Evolutionary conservation across 495 filamentous ascomycete species (phyloP).

Genomic region (Hamigera avellanea): DNA sequence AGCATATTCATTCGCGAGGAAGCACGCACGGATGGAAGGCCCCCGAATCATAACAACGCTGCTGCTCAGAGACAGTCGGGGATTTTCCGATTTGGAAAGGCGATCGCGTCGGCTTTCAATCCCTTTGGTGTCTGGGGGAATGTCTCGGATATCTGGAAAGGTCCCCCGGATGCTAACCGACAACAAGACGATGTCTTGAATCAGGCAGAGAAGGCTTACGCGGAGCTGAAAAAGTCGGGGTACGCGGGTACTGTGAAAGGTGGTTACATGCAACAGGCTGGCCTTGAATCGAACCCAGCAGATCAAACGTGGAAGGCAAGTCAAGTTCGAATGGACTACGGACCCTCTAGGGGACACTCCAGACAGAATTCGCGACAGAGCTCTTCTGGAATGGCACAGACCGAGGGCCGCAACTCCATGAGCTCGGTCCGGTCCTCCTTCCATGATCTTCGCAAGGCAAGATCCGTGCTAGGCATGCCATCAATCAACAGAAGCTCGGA

Average conservation of each 20-base stretch:
- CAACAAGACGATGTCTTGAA: slow-evolving; percentile 28
- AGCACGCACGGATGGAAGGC: slow-evolving; percentile 2
- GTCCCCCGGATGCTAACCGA: slow-evolving; percentile 3
- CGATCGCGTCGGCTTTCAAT: slow-evolving; percentile 42
- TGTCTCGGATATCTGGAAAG: slow-evolving; percentile 20
- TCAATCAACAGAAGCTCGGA: slow-evolving; percentile 21
- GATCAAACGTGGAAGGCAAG: slow-evolving; percentile 31
- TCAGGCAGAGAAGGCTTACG: slow-evolving; percentile 46
- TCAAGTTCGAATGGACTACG: slow-evolving; percentile 24
- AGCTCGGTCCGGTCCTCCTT: slow-evolving; percentile 25
- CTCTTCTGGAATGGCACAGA: no score
- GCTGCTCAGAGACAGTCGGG: slow-evolving; percentile 23
- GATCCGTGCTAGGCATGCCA: slow-evolving; percentile 19
- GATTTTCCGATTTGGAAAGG: slow-evolving; percentile 50
- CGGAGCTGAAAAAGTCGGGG: slow-evolving; percentile 47
- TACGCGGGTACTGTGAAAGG: slow-evolving; percentile 38
- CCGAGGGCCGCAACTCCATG: neutral
- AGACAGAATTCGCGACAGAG: slow-evolving; percentile 12
- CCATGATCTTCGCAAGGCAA: slow-evolving; percentile 26
- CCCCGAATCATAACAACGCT: slow-evolving; percentile 1
- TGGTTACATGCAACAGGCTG: slow-evolving; percentile 16
- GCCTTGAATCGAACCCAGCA: slow-evolving; percentile 10
- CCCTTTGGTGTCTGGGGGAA: slow-evolving; percentile 37
- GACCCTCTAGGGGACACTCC: slow-evolving; percentile 2
- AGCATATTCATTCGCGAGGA: slow-evolving; percentile 45